Percentiles rank a stretch among this genome's conserved stretches.
These are phyloP conservation scores for Mortierella sp. DNA, from an alignment of 371 early-diverging fungal species.

Conservation along the genomic window DNA sequence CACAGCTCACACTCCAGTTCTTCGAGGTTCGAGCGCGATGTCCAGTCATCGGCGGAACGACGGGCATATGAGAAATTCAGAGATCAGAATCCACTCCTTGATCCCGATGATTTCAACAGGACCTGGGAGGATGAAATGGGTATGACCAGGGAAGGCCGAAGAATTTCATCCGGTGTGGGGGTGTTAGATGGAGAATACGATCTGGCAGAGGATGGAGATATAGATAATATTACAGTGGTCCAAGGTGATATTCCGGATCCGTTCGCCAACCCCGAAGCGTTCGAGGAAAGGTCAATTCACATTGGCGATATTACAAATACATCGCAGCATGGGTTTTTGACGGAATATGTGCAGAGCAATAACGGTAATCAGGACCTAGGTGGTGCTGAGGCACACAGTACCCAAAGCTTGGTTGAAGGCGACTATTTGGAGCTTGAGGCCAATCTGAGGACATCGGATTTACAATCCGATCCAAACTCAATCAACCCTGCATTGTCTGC, in stretches of 20 bases:
- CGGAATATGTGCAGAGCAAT: background rate
- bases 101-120: slow-evolving; percentile 26
- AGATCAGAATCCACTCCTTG: slow-evolving; percentile 34
- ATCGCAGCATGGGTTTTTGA: slow-evolving; percentile 16
- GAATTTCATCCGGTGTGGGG: slow-evolving; percentile 16
- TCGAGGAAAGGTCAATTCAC: slow-evolving; percentile 11
- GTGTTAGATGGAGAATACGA: background rate
- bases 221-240: slow-evolving; percentile 10
- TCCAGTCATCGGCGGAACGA: slow-evolving; percentile 15
- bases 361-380: background rate
- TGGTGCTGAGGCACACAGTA: background rate
- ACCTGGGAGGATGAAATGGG: slow-evolving; percentile 42
- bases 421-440: background rate
- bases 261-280: background rate
- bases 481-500: slow-evolving; percentile 2
- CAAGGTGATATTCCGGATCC: slow-evolving; percentile 27
- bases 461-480: background rate
- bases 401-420: background rate
- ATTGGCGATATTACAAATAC: slow-evolving; percentile 29
- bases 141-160: slow-evolving; percentile 13
- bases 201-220: slow-evolving; percentile 25
- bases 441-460: background rate
- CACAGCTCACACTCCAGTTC: background rate
- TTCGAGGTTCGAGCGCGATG: slow-evolving; percentile 1
- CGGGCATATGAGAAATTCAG: slow-evolving; percentile 22